These are phyloP conservation scores for Bipolaris cookei DNA, from an alignment of 2,329 filamentous ascomycete species.

Conservation along the genomic window DNA sequence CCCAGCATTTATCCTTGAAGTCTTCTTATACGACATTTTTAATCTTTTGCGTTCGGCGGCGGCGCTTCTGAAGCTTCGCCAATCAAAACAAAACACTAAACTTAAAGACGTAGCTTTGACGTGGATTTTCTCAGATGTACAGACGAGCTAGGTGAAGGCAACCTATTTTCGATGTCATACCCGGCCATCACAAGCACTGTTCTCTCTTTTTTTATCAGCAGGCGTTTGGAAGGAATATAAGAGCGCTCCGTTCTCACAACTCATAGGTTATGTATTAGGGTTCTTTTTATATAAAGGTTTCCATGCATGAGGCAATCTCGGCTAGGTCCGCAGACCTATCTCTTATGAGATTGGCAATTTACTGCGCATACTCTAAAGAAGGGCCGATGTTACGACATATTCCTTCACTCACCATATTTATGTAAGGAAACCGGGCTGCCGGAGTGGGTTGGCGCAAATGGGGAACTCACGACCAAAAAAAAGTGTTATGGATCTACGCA, in stretches of 20 bases:
- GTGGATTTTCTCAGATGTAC: slow-evolving; percentile 1
- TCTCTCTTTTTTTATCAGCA: background rate
- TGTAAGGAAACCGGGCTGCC: slow-evolving; percentile 1
- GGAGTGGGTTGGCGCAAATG: slow-evolving; percentile 6
- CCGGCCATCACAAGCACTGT: background rate
- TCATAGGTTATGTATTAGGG: background rate
- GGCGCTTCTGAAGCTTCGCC: background rate
- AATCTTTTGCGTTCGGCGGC: background rate
- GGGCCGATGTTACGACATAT: slow-evolving; percentile 12
- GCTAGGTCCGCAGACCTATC: background rate
- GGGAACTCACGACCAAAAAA: slow-evolving; percentile 10
- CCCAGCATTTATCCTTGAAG: background rate
- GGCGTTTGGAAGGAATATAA: background rate
- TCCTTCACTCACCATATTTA: background rate
- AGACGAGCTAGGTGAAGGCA: background rate
- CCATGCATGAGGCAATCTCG: background rate
- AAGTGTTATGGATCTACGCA: slow-evolving; percentile 11
- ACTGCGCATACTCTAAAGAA: background rate
- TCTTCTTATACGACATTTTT: slow-evolving; percentile 14
- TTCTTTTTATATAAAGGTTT: slow-evolving; percentile 1
- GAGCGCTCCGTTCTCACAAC: background rate
- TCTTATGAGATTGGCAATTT: background rate
- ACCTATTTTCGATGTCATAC: background rate
- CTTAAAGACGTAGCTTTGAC: background rate
- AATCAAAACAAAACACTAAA: background rate